Conservation (phyloP, 1,284 basidiomycete genomes). For the Fomes fomentarius region DNA sequence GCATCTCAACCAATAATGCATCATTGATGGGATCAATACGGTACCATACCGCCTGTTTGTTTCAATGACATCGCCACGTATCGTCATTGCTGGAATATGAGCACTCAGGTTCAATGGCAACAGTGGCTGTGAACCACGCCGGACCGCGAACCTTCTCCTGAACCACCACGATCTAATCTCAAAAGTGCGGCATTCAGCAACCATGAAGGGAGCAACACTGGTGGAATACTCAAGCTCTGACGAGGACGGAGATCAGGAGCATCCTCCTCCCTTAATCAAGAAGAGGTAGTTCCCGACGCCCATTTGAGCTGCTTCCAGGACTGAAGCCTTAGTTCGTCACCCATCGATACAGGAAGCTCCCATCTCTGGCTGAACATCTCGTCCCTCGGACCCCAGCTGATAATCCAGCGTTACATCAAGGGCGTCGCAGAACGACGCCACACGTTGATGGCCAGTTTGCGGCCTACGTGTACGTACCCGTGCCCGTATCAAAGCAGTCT, state of each 20-base stretch:
- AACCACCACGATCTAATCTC: neutral
- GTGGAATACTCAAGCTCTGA: constrained; percentile 11
- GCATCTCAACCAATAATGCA: too few relatives aligned
- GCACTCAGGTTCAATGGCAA: too few relatives aligned
- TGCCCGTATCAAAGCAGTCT: constrained; percentile 47
- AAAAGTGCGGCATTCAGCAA: neutral
- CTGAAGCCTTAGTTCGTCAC: neutral
- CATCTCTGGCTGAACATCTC: constrained; percentile 55
- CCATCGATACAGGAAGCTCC: constrained; percentile 48
- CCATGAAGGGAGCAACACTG: constrained; percentile 2
- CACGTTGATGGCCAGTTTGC: constrained; percentile 84
- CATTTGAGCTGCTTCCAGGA: neutral
- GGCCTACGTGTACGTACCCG: constrained; percentile 72
- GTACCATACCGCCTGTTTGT: too few relatives aligned
- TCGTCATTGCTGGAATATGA: too few relatives aligned
- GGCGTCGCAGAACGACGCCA: constrained; percentile 70
- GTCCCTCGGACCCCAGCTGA: constrained; percentile 52
- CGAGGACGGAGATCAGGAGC: neutral
- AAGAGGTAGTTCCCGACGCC: constrained; percentile 1
- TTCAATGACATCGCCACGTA: too few relatives aligned
- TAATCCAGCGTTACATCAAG: constrained; percentile 75
- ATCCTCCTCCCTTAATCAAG: neutral
- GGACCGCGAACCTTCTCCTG: too few relatives aligned
- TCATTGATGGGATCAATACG: too few relatives aligned
- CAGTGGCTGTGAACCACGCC: too few relatives aligned